phyloP scores from a whole-genome alignment of 257 asterid genomes.

The Scutellaria barbata region DNA sequence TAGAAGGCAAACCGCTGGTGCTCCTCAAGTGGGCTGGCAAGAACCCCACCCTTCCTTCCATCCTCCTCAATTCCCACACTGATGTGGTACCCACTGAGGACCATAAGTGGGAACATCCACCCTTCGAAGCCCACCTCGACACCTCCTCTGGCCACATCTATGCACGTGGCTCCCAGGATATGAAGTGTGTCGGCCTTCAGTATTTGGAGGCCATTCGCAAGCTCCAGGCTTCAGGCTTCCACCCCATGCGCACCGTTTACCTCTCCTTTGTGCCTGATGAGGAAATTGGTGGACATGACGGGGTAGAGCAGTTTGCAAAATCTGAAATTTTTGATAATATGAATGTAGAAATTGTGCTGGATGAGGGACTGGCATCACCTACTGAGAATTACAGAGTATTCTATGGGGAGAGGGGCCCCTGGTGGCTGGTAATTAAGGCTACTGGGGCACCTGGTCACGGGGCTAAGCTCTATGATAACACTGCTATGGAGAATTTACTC shows the following conservation, averaged over 20 bases:
- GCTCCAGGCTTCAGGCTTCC: conserved; percentile 67
- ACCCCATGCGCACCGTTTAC: conserved; percentile 72
- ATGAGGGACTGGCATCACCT: conserved; percentile 89
- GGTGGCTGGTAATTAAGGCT: conserved; percentile 91
- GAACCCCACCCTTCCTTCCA: conserved; percentile 70
- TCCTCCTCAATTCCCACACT: conserved; percentile 94
- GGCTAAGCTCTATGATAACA: conserved; percentile 86
- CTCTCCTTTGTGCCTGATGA: conserved; percentile 94
- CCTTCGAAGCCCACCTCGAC: conserved; percentile 76
- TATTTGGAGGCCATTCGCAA: conserved; percentile 88
- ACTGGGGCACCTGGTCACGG: conserved; percentile 95
- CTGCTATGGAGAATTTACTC: conserved; percentile 91
- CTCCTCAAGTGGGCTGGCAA: conserved; percentile 82
- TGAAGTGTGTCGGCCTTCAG: conserved; percentile 92
- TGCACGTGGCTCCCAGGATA: conserved; percentile 97
- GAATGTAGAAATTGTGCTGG: conserved; percentile 91
- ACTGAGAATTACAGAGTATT: conserved; percentile 67
- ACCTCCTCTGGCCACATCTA: conserved; percentile 71
- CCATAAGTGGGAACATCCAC: conserved; percentile 82
- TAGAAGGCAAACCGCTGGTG: conserved; percentile 69
- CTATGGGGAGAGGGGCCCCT: conserved; percentile 83
- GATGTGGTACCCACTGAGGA: conserved; percentile 93
- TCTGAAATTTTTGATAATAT: conserved; percentile 68
- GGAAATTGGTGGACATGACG: conserved; percentile 94
- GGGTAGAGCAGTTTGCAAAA: conserved; percentile 75